Evolutionary conservation across 2,329 filamentous ascomycete species (phyloP).

Genomic region (Didymella pomorum): DNA sequence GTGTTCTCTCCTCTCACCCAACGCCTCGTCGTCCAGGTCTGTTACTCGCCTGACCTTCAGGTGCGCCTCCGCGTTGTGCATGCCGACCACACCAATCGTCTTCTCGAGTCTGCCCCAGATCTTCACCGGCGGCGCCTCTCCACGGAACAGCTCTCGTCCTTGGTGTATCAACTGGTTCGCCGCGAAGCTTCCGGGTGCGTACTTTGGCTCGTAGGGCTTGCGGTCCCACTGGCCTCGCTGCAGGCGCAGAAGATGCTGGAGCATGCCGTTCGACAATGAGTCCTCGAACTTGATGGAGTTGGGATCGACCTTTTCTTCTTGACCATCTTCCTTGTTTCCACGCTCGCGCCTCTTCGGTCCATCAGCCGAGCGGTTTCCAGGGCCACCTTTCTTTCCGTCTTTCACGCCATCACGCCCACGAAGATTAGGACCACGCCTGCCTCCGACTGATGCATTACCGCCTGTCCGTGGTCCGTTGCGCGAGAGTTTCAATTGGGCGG

Average conservation of each 20-base stretch:
- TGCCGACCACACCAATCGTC: constrained; percentile 43
- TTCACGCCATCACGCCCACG: constrained; percentile 30
- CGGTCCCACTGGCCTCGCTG: constrained; percentile 49
- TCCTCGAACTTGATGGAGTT: constrained; percentile 24
- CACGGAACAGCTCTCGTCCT: constrained; percentile 44
- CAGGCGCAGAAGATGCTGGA: constrained; percentile 43
- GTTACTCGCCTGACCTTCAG: constrained; percentile 36
- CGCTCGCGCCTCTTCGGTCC: constrained; percentile 36
- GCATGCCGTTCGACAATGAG: constrained; percentile 40
- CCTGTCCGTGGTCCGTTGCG: not conserved
- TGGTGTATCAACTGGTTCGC: constrained; percentile 43
- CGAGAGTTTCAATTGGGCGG: constrained; percentile 35
- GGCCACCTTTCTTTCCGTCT: constrained; percentile 19
- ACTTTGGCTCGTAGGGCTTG: constrained; percentile 47
- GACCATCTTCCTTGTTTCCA: constrained; percentile 8
- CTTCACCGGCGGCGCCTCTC: constrained; percentile 43
- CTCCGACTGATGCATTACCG: constrained; percentile 20
- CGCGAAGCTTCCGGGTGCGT: constrained; percentile 43
- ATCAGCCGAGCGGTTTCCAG: constrained; percentile 21
- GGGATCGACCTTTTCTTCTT: constrained; percentile 9
- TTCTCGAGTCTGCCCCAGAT: constrained; percentile 41
- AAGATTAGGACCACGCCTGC: constrained; percentile 37
- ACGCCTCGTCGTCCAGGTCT: constrained; percentile 32
- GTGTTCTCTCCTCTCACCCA: constrained; percentile 29
- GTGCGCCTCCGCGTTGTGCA: constrained; percentile 43